Evolutionary conservation across 495 filamentous ascomycete genomes (phyloP), one percentile per base, ranked within the genome.

Genomic region (Penicillium ucsense): DNA sequence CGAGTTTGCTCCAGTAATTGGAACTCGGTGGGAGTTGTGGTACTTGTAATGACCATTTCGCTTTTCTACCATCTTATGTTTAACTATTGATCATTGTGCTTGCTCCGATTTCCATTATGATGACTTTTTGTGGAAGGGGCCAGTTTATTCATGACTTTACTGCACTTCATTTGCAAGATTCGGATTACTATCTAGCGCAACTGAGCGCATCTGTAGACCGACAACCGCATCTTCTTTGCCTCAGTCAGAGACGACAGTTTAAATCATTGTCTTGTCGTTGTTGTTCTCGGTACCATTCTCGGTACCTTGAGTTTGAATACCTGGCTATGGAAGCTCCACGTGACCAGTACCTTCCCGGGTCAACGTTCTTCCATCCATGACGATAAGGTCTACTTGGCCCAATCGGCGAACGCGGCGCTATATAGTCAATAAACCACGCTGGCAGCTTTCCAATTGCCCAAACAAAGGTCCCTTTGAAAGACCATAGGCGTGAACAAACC

Each of bases 331-430:
- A 34, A 29, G 47, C 30, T 9, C 30, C 52, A 58, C 55, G 55
- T 61, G 55, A 58, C 41, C 42, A n/a, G 28, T 27, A 27, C 4
- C 39, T 41, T 20, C 20, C 20, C 47, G 50, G 51, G 38, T 8
- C 31, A 57, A 55, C 49, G 49, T 54, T 53, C 38, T 59, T 59
- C 50, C 50, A 11, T 20, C 32, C 43, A 37, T 53, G 46, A 28
- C 42, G 54, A 57, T 57, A 57, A 57, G 54, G 50, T 48, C 45
- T 53, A 57, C 45, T 43, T 57, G 54, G 51, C 54, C 50, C 44
- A 45, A 51, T 53, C 47, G 29, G 35, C 9, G 35, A 29, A 52
- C 47, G 41, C 41, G 47, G 20, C 44, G 20, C 33, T 7, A 41
- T 4, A 41, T 41, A 32, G 31, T 8, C 39, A 12, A 10, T 8